phyloP scores from a whole-genome alignment of 2,329 filamentous ascomycete species.

The Thielaviopsis euricoi region DNA sequence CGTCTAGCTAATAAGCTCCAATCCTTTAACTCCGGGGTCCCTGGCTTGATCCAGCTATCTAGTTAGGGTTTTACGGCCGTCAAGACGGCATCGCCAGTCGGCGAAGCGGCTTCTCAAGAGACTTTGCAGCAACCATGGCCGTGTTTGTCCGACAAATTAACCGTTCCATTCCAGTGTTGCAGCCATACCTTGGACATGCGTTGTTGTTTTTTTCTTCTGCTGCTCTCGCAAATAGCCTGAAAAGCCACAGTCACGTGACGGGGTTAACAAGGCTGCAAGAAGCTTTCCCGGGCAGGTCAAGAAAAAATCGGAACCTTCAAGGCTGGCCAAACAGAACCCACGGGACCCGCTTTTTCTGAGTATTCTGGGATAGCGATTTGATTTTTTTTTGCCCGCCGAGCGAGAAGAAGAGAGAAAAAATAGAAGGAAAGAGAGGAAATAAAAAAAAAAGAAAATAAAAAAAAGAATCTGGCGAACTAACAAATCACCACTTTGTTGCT shows the following conservation, averaged over 20 bases:
- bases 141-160: not conserved
- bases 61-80: too few relatives aligned
- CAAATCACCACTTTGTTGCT: too few relatives aligned
- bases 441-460: too few relatives aligned
- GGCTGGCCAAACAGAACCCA: not conserved
- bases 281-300: not conserved
- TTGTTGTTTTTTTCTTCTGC: not conserved
- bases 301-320: not conserved
- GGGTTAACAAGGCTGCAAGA: not conserved
- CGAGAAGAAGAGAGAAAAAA: not conserved
- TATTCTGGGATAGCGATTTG: not conserved
- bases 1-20: too few relatives aligned
- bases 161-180: not conserved
- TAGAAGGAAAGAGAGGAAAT: too few relatives aligned
- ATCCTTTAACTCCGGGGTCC: too few relatives aligned
- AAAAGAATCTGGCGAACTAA: too few relatives aligned
- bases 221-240: not conserved
- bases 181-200: not conserved
- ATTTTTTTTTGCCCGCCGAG: not conserved
- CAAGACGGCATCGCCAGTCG: too few relatives aligned
- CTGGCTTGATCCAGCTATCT: too few relatives aligned
- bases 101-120: too few relatives aligned
- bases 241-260: not conserved
- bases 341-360: not conserved
- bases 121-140: not conserved